Evolutionary conservation across 2,329 filamentous ascomycete species (phyloP).

Genomic region (Aurifilum marmelostoma): DNA sequence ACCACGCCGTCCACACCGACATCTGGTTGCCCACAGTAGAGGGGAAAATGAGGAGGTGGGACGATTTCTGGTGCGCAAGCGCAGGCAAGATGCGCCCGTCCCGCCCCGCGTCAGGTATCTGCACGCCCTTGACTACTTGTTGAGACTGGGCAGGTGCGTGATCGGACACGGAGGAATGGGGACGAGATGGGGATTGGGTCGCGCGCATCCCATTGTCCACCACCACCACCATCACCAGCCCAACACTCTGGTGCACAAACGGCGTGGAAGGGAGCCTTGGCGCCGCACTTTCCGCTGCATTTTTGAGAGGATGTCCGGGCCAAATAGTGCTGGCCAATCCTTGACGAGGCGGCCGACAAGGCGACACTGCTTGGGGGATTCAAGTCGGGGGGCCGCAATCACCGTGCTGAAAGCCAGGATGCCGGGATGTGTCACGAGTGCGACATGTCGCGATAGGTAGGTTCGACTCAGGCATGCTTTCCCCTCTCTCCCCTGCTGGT

Average conservation of each 20-base stretch:
- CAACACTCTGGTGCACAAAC: neutral
- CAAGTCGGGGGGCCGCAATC: neutral
- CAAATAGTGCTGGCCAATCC: neutral
- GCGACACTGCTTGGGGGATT: constrained; percentile 4
- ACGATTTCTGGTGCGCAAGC: neutral
- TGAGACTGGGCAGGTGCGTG: neutral
- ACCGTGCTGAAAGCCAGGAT: neutral
- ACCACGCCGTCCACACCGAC: neutral
- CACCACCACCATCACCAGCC: neutral
- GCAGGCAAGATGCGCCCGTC: neutral
- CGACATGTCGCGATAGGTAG: neutral
- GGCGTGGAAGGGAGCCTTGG: constrained; percentile 8
- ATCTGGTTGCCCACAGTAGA: neutral
- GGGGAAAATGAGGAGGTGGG: neutral
- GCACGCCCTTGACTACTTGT: neutral
- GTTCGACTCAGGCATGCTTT: neutral
- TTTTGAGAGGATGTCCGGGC: neutral
- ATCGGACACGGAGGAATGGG: neutral
- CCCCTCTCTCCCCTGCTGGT: neutral
- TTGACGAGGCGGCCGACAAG: constrained; percentile 9
- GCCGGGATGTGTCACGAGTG: neutral
- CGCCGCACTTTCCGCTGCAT: neutral
- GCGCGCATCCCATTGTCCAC: neutral
- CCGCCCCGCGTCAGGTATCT: constrained; percentile 6
- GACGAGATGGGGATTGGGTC: neutral